phyloP scores from a whole-genome alignment of 768 basidiomycete species.

The Boletales sp. region DNA sequence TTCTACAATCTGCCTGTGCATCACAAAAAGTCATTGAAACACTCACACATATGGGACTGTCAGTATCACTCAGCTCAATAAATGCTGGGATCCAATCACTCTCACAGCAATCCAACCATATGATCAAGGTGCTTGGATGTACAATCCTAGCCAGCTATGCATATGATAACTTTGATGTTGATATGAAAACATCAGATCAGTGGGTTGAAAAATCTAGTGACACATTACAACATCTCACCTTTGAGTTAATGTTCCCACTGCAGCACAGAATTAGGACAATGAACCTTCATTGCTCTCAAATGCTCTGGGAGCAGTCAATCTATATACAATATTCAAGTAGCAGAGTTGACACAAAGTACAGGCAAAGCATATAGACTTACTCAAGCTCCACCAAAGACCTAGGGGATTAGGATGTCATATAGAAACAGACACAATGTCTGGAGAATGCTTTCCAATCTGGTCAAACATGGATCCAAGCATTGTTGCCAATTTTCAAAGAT shows the following conservation, averaged over 20 bases:
- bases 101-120: neutral
- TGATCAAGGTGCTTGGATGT: neutral
- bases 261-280: neutral
- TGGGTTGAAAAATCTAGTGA: neutral
- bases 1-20: neutral
- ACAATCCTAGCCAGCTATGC: too few relatives aligned
- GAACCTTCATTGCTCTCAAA: neutral
- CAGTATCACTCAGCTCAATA: neutral
- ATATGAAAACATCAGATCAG: neutral
- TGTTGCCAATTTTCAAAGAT: neutral
- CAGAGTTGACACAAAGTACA: neutral
- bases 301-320: neutral
- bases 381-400: neutral
- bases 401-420: neutral
- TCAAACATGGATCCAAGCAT: neutral
- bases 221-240: neutral
- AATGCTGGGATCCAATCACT: neutral
- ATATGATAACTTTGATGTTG: constrained; percentile 1
- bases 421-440: neutral
- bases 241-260: neutral
- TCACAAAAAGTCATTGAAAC: neutral
- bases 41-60: neutral
- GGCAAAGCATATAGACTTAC: neutral
- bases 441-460: neutral
- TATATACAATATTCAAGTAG: neutral